phyloP scores from a whole-genome alignment of 2,329 filamentous ascomycete species.

The Fusarium sp. region DNA sequence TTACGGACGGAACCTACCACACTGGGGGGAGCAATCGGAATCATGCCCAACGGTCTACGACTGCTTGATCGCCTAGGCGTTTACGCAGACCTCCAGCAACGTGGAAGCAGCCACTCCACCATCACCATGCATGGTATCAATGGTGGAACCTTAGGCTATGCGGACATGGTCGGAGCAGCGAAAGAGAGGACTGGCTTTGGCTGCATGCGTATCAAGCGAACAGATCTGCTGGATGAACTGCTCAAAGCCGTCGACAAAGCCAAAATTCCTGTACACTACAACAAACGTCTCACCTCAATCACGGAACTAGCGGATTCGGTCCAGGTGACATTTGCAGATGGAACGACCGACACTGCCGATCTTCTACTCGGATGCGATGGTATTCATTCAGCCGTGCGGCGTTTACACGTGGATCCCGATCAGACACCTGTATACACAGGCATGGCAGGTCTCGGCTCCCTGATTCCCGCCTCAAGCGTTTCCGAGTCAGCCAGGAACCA shows the following conservation, averaged over 20 bases:
- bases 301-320: not conserved
- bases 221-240: not conserved
- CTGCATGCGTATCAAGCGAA: constrained; percentile 12
- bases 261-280: not conserved
- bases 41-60: constrained; percentile 9
- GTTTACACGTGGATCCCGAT: not conserved
- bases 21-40: not conserved
- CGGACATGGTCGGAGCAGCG: not conserved
- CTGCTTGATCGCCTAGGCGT: constrained; percentile 7
- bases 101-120: constrained; percentile 4
- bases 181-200: constrained; percentile 2
- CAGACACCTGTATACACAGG: not conserved
- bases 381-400: constrained; percentile 4
- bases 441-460: constrained; percentile 4
- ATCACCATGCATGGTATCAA: constrained; percentile 2
- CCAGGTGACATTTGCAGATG: not conserved
- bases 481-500: not conserved
- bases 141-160: not conserved
- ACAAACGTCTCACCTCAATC: not conserved
- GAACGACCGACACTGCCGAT: not conserved
- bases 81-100: constrained; percentile 5
- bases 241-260: not conserved
- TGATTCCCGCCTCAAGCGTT: not conserved
- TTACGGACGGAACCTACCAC: not conserved
- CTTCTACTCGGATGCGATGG: constrained; percentile 4